Conservation (phyloP, 2,329 filamentous ascomycete species). For the Calonectria henricotiae region DNA sequence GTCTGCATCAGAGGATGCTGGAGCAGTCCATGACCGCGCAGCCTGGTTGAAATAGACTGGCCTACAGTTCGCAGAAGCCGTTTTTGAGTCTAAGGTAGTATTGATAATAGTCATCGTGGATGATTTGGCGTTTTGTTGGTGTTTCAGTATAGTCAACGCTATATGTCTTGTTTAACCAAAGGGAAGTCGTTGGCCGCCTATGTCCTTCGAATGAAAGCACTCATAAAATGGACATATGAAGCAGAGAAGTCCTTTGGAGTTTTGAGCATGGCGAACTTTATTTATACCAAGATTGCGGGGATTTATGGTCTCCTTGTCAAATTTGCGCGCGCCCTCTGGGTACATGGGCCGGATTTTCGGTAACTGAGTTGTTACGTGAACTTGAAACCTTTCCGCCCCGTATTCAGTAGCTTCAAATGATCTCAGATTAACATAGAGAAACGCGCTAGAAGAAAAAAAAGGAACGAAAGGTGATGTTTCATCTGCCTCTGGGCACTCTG, state of each 20-base stretch:
- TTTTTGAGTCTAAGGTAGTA: slow-evolving; percentile 12
- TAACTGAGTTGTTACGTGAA: neutral
- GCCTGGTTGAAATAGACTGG: slow-evolving; percentile 49
- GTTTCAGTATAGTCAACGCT: neutral
- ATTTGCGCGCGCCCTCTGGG: slow-evolving; percentile 42
- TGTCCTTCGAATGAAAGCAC: neutral
- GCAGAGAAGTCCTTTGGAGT: neutral
- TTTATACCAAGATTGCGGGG: slow-evolving; percentile 24
- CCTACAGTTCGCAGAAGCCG: slow-evolving; percentile 45
- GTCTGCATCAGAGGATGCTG: slow-evolving; percentile 31
- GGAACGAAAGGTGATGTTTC: neutral
- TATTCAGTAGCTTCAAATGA: neutral
- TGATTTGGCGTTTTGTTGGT: neutral
- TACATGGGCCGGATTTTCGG: slow-evolving; percentile 31
- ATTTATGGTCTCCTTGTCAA: slow-evolving; percentile 19
- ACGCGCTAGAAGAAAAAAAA: slow-evolving; percentile 3
- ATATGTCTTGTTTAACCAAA: too few relatives aligned
- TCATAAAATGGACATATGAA: neutral
- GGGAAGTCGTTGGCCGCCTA: neutral
- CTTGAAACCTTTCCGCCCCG: neutral
- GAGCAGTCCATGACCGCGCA: slow-evolving; percentile 41
- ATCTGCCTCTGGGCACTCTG: neutral
- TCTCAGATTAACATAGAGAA: neutral
- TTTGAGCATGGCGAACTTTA: neutral
- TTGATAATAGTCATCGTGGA: neutral